A percentile compares a stretch with the other conserved stretches of the same genome.
These are phyloP conservation scores for Alternaria sp. DNA, from an alignment of 2,329 filamentous ascomycete species.

Conservation along the genomic window DNA sequence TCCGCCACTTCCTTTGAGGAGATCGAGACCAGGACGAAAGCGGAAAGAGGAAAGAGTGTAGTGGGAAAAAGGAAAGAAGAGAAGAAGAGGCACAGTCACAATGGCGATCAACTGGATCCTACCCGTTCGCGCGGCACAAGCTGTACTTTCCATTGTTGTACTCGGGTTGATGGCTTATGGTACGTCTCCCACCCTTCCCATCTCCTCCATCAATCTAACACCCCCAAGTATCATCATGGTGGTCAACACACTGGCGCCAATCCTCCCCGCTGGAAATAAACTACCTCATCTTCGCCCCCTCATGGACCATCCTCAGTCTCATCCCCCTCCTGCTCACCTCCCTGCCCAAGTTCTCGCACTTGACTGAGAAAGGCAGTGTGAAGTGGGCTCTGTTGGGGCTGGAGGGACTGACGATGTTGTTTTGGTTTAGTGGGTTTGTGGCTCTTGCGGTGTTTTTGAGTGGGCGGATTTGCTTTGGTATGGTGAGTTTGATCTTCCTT, in stretches of 20 bases:
- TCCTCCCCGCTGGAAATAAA: conserved; percentile 65
- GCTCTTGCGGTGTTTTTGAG: conserved; percentile 72
- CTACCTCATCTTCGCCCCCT: conserved; percentile 79
- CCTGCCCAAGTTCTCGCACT: conserved; percentile 62
- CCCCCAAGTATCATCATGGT: conserved; percentile 62
- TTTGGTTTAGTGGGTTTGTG: conserved; percentile 89
- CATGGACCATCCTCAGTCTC: conserved; percentile 74
- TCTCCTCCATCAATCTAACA: not conserved
- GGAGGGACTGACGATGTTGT: conserved; percentile 77
- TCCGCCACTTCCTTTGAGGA: not conserved
- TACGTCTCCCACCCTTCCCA: conserved; percentile 39
- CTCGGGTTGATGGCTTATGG: conserved; percentile 77
- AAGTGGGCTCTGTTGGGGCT: conserved; percentile 64
- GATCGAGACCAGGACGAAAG: not conserved
- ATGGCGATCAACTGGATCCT: conserved; percentile 65
- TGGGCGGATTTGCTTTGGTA: conserved; percentile 61
- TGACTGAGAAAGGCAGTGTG: conserved; percentile 60
- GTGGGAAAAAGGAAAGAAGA: not conserved
- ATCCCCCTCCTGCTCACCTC: conserved; percentile 70
- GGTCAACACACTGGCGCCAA: conserved; percentile 59
- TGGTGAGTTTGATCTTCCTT: conserved; percentile 14
- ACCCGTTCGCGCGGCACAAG: conserved; percentile 71
- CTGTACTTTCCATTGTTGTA: conserved; percentile 73
- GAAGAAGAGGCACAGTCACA: not conserved
- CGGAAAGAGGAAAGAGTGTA: too few species aligned